A percentile compares a stretch with the other conserved stretches of the same genome.
Conservation (phyloP, 148 eudicot species). For the Rhododendron molle region DNA sequence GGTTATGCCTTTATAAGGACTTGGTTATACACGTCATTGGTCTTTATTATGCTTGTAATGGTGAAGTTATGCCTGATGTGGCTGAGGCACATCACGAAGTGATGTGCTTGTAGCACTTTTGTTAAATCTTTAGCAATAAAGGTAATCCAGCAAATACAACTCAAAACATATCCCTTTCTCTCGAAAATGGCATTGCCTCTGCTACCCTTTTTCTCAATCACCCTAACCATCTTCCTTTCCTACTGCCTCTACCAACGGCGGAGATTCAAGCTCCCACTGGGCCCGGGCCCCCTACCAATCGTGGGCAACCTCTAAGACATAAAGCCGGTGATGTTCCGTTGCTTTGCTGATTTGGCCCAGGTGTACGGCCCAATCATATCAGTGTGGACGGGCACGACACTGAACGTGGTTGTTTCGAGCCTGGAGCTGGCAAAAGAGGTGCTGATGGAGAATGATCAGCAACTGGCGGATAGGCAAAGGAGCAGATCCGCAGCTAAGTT, state of each 20-base stretch:
- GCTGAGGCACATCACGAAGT: no score
- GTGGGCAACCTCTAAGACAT: conserved; percentile 52
- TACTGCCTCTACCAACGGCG: background rate
- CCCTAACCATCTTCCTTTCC: background rate
- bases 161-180: no score
- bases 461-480: no score
- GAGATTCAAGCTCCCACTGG: background rate
- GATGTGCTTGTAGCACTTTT: no score
- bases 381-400: conserved; percentile 48
- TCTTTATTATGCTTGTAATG: no score
- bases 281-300: background rate
- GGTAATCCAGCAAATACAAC: no score
- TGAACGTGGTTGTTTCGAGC: conserved; percentile 56
- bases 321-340: conserved; percentile 56
- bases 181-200: no score
- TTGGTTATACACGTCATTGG: no score
- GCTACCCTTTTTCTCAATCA: background rate
- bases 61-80: no score
- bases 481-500: no score
- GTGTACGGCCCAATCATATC: conserved; percentile 68
- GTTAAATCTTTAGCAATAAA: no score
- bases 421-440: conserved; percentile 36
- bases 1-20: no score
- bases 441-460: background rate
- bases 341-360: conserved; percentile 66